Base-by-base conservation (phyloP, 768 basidiomycete species). In the Cystobasidium tubakii region DNA sequence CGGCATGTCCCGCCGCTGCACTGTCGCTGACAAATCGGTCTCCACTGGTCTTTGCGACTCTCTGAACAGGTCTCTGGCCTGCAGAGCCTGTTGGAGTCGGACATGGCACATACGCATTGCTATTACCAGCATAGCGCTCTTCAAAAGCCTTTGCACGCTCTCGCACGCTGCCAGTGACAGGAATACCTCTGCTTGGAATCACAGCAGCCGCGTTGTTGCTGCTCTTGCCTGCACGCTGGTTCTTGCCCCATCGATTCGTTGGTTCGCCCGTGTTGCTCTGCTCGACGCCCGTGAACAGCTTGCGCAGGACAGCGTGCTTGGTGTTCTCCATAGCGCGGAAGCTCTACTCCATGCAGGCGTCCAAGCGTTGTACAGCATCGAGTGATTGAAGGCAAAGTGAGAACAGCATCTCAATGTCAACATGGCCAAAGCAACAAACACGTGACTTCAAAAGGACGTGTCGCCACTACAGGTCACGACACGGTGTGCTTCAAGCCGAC, bases 71-170 rank as follows among this genome's bases (percentile, higher is more conserved):
- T 60, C 27, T 27, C 57, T 60, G 57, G 33, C 57, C 57, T 60
- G 57, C 57, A 60, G 57, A 60, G 25, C 57, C 57, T 29, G 57
- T 12, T 29, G 29, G 57, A 4, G 57, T 29, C 12, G 57, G 57
- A 23, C 12, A 60, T 29, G 57, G 57, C 25, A 60, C 57, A 31
- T 29, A 60, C 27, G 57, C 63, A 65, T 19, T 36, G 39, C 63
- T 65, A 15, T 39, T 19, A 33, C 13, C 63, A 23, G 50, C 43
- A 55, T 71, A 62, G 33, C 55, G 53, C 55, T 60, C 50, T 44
- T 71, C 69, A 31, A 55, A 71, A 6, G 69, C 69, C 36, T 55
- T 71, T 23, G 69, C 69, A 31, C 69, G 29, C 42, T 71, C 69
- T 12, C 69, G 2, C 6, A 71, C 69, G 54, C 69, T 71, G 6